These are phyloP conservation scores for Hirschfeldia incana DNA, from an alignment of 345 rosid genomes.

Conservation along the genomic window DNA sequence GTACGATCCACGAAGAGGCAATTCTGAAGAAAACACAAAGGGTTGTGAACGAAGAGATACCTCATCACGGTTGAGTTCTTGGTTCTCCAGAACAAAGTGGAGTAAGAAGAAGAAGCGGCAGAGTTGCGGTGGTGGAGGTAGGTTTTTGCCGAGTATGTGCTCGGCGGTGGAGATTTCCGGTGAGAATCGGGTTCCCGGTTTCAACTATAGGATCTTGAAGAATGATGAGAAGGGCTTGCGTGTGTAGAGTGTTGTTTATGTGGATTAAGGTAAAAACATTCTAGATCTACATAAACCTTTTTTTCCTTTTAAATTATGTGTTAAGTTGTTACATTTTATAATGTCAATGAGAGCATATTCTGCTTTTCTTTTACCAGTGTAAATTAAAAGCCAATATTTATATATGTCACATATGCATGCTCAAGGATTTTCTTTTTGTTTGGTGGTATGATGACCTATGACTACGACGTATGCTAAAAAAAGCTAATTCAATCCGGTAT, in stretches of 20 bases:
- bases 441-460: background rate
- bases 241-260: constrained; percentile 3
- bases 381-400: background rate
- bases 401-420: background rate
- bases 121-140: constrained; percentile 14
- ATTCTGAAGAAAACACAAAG: background rate
- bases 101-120: constrained; percentile 61
- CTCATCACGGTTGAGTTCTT: constrained; percentile 48
- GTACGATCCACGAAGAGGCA: constrained; percentile 14
- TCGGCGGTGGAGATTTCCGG: constrained; percentile 56
- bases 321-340: background rate
- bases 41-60: constrained; percentile 26
- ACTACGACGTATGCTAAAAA: constrained; percentile 3
- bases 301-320: background rate
- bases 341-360: constrained; percentile 19
- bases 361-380: background rate
- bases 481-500: background rate
- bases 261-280: constrained; percentile 6
- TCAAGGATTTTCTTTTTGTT: background rate
- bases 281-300: background rate
- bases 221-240: constrained; percentile 38
- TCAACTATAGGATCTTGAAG: constrained; percentile 61
- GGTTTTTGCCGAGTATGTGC: constrained; percentile 56
- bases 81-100: constrained; percentile 49
- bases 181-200: constrained; percentile 29